Evolutionary conservation across 768 basidiomycete species (phyloP).

Genomic region (Tricholoma furcatifolium): DNA sequence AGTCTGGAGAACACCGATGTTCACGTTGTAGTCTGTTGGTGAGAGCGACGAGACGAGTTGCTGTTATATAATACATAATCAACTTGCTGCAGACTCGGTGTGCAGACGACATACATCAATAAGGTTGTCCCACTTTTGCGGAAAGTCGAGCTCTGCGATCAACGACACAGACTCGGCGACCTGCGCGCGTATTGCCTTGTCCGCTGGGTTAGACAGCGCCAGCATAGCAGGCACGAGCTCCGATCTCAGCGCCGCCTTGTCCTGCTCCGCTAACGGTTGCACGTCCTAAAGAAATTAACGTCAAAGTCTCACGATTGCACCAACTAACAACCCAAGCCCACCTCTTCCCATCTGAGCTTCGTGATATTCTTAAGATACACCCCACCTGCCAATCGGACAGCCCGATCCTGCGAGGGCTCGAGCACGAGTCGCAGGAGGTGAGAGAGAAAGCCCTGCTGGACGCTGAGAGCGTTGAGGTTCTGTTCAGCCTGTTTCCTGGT

Average conservation of each 20-base stretch:
- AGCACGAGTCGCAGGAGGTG: conserved; percentile 80
- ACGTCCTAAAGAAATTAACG: conserved; percentile 57
- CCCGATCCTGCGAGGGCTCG: conserved; percentile 60
- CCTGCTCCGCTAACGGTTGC: conserved; percentile 63
- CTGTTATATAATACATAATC: conserved; percentile 35
- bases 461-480: conserved; percentile 62
- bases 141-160: conserved; percentile 92
- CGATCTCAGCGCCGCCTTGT: conserved; percentile 70
- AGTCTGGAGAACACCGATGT: conserved; percentile 88
- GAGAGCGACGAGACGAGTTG: conserved; percentile 89
- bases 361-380: conserved; percentile 93
- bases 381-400: conserved; percentile 79
- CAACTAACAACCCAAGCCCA: conserved; percentile 28
- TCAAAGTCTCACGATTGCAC: not conserved
- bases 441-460: conserved; percentile 75
- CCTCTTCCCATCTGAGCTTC: conserved; percentile 88
- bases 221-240: conserved; percentile 94
- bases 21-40: conserved; percentile 75
- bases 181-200: conserved; percentile 77
- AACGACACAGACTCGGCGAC: conserved; percentile 92
- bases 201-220: conserved; percentile 66
- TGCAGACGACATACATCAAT: conserved; percentile 66
- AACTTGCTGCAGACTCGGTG: not conserved
- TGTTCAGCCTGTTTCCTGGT: conserved; percentile 83
- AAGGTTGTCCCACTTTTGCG: conserved; percentile 81